Evolutionary conservation across 164 flowering plant species (phyloP).

Genomic region (Chimonanthus salicifolius): DNA sequence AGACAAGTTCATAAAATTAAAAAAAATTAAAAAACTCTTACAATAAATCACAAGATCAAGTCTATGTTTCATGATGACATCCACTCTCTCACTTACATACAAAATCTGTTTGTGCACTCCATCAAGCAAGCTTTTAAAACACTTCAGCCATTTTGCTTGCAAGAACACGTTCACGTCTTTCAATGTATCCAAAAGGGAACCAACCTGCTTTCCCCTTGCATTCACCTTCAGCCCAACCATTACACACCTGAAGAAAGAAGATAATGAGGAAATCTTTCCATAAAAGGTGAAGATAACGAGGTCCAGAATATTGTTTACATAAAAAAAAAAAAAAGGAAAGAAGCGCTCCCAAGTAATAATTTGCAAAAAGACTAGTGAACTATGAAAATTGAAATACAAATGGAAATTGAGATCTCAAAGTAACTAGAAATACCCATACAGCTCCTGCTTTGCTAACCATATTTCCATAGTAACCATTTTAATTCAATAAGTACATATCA

Average conservation of each 20-base stretch:
- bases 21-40: not conserved
- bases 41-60: not conserved
- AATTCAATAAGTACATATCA: too few relatives aligned
- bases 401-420: too few relatives aligned
- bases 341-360: too few relatives aligned
- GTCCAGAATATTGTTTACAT: too few relatives aligned
- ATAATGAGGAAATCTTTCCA: too few relatives aligned
- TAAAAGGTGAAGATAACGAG: too few relatives aligned
- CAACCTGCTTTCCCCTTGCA: conserved; percentile 93
- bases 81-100: not conserved
- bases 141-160: conserved; percentile 92
- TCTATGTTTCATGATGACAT: not conserved
- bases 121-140: conserved; percentile 26
- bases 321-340: too few relatives aligned
- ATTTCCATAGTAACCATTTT: too few relatives aligned
- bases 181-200: conserved; percentile 85
- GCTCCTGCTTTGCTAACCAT: too few relatives aligned
- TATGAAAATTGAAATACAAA: too few relatives aligned
- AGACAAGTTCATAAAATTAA: not conserved
- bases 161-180: conserved; percentile 91
- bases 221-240: conserved; percentile 99
- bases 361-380: too few relatives aligned
- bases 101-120: not conserved
- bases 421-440: too few relatives aligned
- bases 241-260: conserved; percentile 46